Base-by-base conservation (phyloP, 306 rosid genomes). In the Prunus mongolica region DNA sequence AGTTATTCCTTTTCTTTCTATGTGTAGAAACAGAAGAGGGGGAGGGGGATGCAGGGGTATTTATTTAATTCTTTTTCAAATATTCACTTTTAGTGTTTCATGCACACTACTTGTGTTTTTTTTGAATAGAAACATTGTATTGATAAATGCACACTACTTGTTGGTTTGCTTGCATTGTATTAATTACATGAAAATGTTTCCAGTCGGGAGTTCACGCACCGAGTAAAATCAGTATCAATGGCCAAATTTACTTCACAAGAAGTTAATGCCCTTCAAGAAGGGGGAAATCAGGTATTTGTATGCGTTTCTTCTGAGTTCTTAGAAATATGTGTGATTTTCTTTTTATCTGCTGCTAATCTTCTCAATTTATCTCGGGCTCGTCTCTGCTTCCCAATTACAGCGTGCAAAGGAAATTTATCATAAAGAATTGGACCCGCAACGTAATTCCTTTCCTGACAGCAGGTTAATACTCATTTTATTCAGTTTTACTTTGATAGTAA, bases 171-270 rank as follows among this genome's bases (percentile, higher is more conserved):
- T 71, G 18, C 65, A 64, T 41, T 52, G 63, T 76, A 15, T 74
- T 82, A 67, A 60, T 73, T 71, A 72, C 69, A 28, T 66, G 27
- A 75, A 79, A 64, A 75, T 54, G 72, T 85, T 81, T 86, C 71
- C 89, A 95, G 98, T 77, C 97, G 98, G 57, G 97, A 95, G 87
- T 92, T 95, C 78, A 92, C 97, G 1, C 98, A 95, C 81, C 81
- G 98, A 69, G 96, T 95, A 73, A 95, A 95, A 79, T 95, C 97
- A 32, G 78, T 95, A 82, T 95, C 98, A 13, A 95, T 95, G 97
- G 96, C 98, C 30, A 95, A 92, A 83, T 95, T 95, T 83, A 88
- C 97, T 44, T 89, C 91, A 6, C 98, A 95, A 89, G 98, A 95
- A 92, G 98, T 92, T 75, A 83, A 38, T 69, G 89, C 97, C 49